Percentiles rank a stretch among this genome's conserved stretches.
phyloP scores from a whole-genome alignment of 2,329 filamentous ascomycete species.

The Aureobasidium sp. region DNA sequence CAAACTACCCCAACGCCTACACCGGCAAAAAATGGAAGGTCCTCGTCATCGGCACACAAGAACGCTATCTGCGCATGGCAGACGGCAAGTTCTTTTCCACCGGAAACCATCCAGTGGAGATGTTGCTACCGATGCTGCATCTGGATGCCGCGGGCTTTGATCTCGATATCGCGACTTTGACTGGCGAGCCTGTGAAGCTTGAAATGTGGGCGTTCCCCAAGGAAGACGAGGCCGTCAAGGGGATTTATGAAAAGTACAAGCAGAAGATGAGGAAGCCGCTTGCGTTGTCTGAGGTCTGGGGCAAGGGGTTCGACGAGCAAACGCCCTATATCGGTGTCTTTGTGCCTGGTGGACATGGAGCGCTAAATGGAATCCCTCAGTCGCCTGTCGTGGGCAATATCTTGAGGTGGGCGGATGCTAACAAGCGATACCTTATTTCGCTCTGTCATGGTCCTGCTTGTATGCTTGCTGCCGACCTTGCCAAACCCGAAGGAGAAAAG shows the following conservation, averaged over 20 bases:
- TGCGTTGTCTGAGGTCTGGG: background rate
- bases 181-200: background rate
- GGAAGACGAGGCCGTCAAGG: background rate
- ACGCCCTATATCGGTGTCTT: background rate
- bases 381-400: background rate
- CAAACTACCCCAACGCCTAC: background rate
- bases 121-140: background rate
- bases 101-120: conserved; percentile 3
- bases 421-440: background rate
- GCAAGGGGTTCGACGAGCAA: background rate
- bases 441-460: conserved; percentile 5
- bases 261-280: background rate
- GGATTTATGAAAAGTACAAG: background rate
- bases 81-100: conserved; percentile 5
- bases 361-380: background rate
- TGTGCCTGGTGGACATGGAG: conserved; percentile 2
- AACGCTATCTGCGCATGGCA: background rate
- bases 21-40: background rate
- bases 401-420: background rate
- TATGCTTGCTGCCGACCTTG: background rate
- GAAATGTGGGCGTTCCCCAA: background rate
- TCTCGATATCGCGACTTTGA: background rate
- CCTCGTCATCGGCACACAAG: background rate
- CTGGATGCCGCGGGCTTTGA: background rate
- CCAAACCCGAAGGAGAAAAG: background rate